A percentile compares a stretch with the other conserved stretches of the same genome.
Evolutionary conservation across 108 stramenopile genomes (phyloP).

Genomic region (Nannochloropsis salina): DNA sequence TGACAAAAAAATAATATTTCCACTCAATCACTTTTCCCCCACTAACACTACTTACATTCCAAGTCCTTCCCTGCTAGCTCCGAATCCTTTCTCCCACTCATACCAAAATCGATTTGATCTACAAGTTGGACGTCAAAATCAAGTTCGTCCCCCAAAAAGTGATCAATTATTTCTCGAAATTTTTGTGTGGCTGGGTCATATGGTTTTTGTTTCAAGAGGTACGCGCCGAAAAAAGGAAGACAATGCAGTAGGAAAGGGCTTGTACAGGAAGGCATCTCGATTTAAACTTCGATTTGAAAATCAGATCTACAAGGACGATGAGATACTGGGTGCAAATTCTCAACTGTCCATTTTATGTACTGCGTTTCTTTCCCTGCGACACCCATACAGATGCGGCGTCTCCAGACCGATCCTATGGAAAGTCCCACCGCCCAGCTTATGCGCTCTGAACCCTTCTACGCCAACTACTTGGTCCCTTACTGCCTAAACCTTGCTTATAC

Average conservation of each 20-base stretch:
- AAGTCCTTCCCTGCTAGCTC: background rate
- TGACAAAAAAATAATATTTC: too few species aligned
- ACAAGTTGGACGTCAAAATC: background rate
- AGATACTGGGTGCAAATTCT: too few species aligned
- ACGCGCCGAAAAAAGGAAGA: background rate
- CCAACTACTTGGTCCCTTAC: background rate
- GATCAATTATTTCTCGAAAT: background rate
- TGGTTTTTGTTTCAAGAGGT: background rate
- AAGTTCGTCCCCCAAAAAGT: background rate
- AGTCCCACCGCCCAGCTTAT: background rate
- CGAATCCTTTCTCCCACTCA: background rate
- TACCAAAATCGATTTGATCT: background rate
- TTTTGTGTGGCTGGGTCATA: background rate
- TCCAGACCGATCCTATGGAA: background rate
- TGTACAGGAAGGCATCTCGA: too few species aligned
- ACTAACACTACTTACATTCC: too few species aligned
- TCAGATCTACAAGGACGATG: background rate
- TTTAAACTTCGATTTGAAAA: background rate
- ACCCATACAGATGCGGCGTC: background rate
- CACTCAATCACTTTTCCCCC: too few species aligned
- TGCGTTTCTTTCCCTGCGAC: background rate
- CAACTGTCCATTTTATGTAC: too few species aligned
- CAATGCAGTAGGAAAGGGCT: background rate
- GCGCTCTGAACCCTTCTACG: background rate
- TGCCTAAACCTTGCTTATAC: constrained; percentile 5